Conservation (phyloP, 2,329 filamentous ascomycete genomes). For the Periconia sp. region DNA sequence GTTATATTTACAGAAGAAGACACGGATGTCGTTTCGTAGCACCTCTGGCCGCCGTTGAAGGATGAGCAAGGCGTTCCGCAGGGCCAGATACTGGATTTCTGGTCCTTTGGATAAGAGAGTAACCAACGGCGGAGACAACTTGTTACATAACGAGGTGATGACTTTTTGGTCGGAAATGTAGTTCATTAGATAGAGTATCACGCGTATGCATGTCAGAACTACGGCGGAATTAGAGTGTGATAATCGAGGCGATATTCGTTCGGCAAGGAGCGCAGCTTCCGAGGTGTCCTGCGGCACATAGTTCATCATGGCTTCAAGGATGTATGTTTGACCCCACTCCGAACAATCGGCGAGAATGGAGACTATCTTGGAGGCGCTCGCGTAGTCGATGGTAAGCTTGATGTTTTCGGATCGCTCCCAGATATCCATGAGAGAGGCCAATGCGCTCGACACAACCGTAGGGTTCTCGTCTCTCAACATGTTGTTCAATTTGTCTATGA, state of each 20-base stretch:
- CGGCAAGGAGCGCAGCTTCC: constrained; percentile 86
- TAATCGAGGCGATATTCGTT: constrained; percentile 90
- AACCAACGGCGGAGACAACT: constrained; percentile 91
- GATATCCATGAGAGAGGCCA: constrained; percentile 92
- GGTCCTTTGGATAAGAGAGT: constrained; percentile 94
- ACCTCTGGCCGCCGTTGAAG: constrained; percentile 91
- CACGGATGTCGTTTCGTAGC: constrained; percentile 90
- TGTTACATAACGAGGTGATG: constrained; percentile 82
- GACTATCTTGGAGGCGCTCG: constrained; percentile 96
- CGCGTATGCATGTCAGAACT: constrained; percentile 91
- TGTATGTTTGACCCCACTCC: constrained; percentile 99
- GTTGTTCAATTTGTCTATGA: constrained; percentile 87
- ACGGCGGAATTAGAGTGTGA: constrained; percentile 97
- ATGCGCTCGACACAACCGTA: constrained; percentile 91
- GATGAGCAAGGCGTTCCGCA: constrained; percentile 91
- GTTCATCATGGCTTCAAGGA: constrained; percentile 95
- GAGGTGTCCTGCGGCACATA: constrained; percentile 91
- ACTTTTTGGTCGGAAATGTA: constrained; percentile 93
- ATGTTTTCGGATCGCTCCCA: constrained; percentile 98
- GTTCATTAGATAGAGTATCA: constrained; percentile 97
- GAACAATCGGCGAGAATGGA: constrained; percentile 96
- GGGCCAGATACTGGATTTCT: constrained; percentile 95
- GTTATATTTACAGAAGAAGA: constrained; percentile 99
- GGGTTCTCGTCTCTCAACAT: constrained; percentile 95
- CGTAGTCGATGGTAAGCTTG: constrained; percentile 96